Base-by-base conservation (phyloP, 768 basidiomycete genomes). In the Clitopilus passeckerianus region DNA sequence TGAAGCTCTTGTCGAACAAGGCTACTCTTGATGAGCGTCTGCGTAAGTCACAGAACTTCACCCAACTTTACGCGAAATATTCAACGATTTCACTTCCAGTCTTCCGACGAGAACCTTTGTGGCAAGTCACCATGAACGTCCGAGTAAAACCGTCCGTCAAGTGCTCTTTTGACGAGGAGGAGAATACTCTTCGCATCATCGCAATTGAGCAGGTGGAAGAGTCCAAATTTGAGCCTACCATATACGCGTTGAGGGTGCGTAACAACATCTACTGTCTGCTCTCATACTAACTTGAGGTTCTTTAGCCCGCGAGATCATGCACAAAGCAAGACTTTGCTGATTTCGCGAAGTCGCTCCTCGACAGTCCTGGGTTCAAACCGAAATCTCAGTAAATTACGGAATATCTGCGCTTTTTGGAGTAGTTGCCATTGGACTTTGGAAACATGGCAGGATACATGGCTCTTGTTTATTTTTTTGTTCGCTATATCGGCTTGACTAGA, bases 81-180 rank as follows among this genome's bases (percentile, higher is more conserved):
- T 30, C 27, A 30, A 30, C 7, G 3, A 30, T 3, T 30, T 4
- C 3, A 30, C 27, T 52, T 46, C 8, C 62, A 87, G 87, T 89
- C 14, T 88, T 90, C 72, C 82, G 87, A 6, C 83, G 87, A 5
- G 87, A 89, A 62, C 87, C 86, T 0, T 70, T 89, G 27, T 83
- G 84, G 77, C 84, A 89, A 65, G 83, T 88, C 0, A 82, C 86
- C 0, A 84, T 88, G 84, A 88, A 87, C 65, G 73, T 86, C 44
- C 80, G 80, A 22, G 66, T 90, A 55, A 74, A 74, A 46, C 74
- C 84, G 7, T 70, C 81, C 8, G 76, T 88, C 44, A 80, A 85
- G 44, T 87, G 84, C 61, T 76, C 81, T 20, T 86, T 78, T 66
- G 83, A 86, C 59, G 71, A 74, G 18, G 77, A 79, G 35, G 86